A percentile compares a stretch with the other conserved stretches of the same genome.
Evolutionary conservation across 192 early-diverging fungal species (phyloP).

Genomic region (Coemansia sp.): DNA sequence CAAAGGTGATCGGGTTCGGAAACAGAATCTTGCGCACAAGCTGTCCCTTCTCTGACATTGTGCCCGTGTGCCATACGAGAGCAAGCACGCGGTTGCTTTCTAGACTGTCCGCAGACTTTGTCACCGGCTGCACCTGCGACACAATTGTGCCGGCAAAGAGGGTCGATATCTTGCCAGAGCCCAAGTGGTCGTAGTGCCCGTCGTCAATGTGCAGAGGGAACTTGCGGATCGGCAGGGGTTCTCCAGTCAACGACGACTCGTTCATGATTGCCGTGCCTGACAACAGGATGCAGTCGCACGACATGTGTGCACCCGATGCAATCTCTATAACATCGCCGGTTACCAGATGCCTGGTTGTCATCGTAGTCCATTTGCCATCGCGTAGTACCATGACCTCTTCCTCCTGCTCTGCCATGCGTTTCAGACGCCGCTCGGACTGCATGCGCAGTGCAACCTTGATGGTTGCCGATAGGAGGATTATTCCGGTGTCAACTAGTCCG

Average conservation of each 20-base stretch:
- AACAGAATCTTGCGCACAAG: slow-evolving; percentile 71
- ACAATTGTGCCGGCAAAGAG: slow-evolving; percentile 69
- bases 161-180: slow-evolving; percentile 59
- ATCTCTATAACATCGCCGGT: slow-evolving; percentile 68
- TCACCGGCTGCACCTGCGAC: slow-evolving; percentile 53
- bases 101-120: slow-evolving; percentile 23
- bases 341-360: slow-evolving; percentile 60
- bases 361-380: slow-evolving; percentile 60
- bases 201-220: slow-evolving; percentile 65
- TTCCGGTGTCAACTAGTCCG: slow-evolving; percentile 59
- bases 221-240: slow-evolving; percentile 78
- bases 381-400: slow-evolving; percentile 56
- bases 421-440: slow-evolving; percentile 59
- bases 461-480: slow-evolving; percentile 59
- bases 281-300: slow-evolving; percentile 72
- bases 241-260: slow-evolving; percentile 75
- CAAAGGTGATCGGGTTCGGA: slow-evolving; percentile 65
- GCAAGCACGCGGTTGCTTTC: slow-evolving; percentile 33
- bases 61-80: slow-evolving; percentile 54
- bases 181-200: slow-evolving; percentile 30
- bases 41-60: slow-evolving; percentile 60
- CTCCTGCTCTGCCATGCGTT: slow-evolving; percentile 60
- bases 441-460: slow-evolving; percentile 61
- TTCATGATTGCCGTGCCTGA: slow-evolving; percentile 71
- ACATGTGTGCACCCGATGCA: slow-evolving; percentile 50